Conservation (phyloP, 129 eudicot species). For the Lactuca sativa region DNA sequence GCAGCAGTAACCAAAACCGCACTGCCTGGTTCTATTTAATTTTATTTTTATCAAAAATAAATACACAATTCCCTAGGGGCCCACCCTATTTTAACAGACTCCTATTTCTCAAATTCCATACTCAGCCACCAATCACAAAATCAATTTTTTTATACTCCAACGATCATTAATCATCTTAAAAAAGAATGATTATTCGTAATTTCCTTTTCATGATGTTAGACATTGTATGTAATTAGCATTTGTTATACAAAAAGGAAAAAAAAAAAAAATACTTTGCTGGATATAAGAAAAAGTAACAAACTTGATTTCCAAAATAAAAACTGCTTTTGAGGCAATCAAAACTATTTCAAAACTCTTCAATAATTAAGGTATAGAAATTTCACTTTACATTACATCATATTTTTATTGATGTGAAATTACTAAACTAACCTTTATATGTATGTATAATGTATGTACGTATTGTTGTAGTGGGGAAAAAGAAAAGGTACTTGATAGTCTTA, state of each 20-base stretch:
- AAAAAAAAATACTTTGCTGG: neutral
- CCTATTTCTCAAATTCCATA: neutral
- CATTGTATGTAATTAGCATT: neutral
- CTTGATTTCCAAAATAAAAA: neutral
- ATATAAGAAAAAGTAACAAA: neutral
- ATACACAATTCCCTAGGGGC: slow-evolving; percentile 15
- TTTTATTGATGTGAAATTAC: slow-evolving; percentile 1
- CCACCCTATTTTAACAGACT: neutral
- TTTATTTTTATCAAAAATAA: neutral
- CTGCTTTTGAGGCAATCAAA: neutral
- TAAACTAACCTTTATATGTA: neutral
- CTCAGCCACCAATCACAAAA: slow-evolving; percentile 20
- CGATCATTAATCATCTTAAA: too few relatives aligned
- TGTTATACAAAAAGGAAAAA: too few relatives aligned
- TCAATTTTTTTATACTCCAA: neutral
- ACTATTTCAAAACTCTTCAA: neutral
- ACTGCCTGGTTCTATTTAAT: neutral
- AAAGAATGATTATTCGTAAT: too few relatives aligned
- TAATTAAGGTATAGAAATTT: too few relatives aligned
- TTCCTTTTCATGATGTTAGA: neutral
- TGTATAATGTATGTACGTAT: neutral
- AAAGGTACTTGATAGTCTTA: neutral
- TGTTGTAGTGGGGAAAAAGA: neutral
- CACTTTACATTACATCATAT: neutral
- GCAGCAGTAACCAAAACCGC: slow-evolving; percentile 25